Conservation (phyloP, 805 yeast species). For the Ogataea neopini region DNA sequence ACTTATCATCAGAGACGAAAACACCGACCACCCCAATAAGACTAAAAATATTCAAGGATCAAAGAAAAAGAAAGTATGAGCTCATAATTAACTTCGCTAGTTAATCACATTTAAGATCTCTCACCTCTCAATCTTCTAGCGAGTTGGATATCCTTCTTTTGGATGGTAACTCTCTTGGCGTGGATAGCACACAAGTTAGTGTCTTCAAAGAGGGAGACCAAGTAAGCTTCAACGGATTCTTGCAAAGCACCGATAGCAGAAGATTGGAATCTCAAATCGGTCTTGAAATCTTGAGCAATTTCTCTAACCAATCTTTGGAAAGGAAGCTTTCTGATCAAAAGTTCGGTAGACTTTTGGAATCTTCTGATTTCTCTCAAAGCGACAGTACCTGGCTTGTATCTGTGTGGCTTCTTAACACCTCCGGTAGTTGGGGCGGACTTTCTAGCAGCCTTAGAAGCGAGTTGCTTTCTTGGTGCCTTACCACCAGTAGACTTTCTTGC, state of each 20-base stretch:
- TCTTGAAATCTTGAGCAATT: constrained; percentile 91
- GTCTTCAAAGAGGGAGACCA: constrained; percentile 94
- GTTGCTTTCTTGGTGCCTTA: constrained; percentile 93
- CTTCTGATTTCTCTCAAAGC: constrained; percentile 97
- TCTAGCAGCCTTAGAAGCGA: constrained; percentile 92
- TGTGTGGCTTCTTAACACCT: constrained; percentile 93
- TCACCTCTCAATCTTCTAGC: constrained; percentile 99
- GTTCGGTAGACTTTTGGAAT: constrained; percentile 95
- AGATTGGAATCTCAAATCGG: constrained; percentile 94
- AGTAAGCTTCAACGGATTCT: constrained; percentile 98
- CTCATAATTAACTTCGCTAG: constrained; percentile 1
- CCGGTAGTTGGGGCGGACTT: constrained; percentile 90
- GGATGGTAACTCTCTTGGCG: constrained; percentile 98
- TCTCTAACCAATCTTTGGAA: constrained; percentile 97
- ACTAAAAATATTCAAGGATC: constrained; percentile 25
- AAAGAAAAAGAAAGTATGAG: constrained; percentile 5
- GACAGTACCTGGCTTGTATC: constrained; percentile 97
- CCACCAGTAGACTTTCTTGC: constrained; percentile 96
- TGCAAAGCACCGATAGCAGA: constrained; percentile 97
- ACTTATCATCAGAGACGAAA: constrained; percentile 14
- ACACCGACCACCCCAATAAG: constrained; percentile 16
- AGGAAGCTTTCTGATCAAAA: constrained; percentile 93
- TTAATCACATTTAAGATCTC: constrained; percentile 59
- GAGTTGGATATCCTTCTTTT: constrained; percentile 96
- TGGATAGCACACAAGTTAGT: constrained; percentile 98